Evolutionary conservation across 352 stramenopile genomes (phyloP).

Genomic region (Pythium phragmitis): DNA sequence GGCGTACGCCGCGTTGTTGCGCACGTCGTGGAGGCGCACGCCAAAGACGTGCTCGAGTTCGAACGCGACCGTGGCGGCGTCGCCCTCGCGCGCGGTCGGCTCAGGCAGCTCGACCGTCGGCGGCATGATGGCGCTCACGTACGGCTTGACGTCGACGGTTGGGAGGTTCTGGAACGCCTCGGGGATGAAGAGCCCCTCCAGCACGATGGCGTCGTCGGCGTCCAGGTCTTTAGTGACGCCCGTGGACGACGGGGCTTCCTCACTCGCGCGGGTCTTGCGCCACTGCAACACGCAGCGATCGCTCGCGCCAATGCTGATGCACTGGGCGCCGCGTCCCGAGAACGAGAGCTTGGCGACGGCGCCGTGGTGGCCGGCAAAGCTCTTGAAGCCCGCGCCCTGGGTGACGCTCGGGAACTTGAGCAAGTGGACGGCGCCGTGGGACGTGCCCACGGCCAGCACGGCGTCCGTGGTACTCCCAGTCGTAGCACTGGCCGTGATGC

Average conservation of each 20-base stretch:
- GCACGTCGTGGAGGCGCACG: slow-evolving; percentile 51
- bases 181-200: slow-evolving; percentile 53
- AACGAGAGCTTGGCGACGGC: slow-evolving; percentile 48
- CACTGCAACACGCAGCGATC: slow-evolving; percentile 77
- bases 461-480: slow-evolving; percentile 23
- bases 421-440: slow-evolving; percentile 51
- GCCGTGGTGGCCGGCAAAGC: slow-evolving; percentile 56
- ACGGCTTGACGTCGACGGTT: slow-evolving; percentile 58
- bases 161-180: slow-evolving; percentile 60
- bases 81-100: slow-evolving; percentile 39
- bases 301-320: slow-evolving; percentile 49
- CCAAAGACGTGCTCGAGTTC: slow-evolving; percentile 74
- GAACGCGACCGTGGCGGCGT: slow-evolving; percentile 35
- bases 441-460: slow-evolving; percentile 50
- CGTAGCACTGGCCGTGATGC: slow-evolving; percentile 47
- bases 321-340: slow-evolving; percentile 41
- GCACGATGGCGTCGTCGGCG: slow-evolving; percentile 48
- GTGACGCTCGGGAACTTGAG: slow-evolving; percentile 65
- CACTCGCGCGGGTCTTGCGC: slow-evolving; percentile 40
- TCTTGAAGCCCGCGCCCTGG: slow-evolving; percentile 54
- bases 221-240: slow-evolving; percentile 50
- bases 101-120: slow-evolving; percentile 39
- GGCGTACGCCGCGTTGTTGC: slow-evolving; percentile 59
- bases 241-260: slow-evolving; percentile 8
- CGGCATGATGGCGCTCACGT: slow-evolving; percentile 58